A percentile compares a stretch with the other conserved stretches of the same genome.
These are phyloP conservation scores for Cryptococcus sp. DNA, from an alignment of 1,284 basidiomycete species.

Conservation along the genomic window DNA sequence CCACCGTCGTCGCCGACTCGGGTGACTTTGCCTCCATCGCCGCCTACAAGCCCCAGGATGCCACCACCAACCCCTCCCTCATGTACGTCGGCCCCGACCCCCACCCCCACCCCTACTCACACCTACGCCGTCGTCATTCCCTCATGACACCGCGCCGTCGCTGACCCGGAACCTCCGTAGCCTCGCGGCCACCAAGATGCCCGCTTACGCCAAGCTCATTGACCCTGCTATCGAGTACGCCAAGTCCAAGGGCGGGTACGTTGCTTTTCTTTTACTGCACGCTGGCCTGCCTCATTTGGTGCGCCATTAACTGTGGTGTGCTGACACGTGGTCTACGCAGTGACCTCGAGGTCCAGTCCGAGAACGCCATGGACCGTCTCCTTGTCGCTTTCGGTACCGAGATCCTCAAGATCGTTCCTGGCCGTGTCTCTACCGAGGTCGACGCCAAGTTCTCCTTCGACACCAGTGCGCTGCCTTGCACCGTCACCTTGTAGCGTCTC, in stretches of 20 bases:
- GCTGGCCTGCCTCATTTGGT: neutral
- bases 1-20: slow-evolving; percentile 90
- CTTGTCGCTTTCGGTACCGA: slow-evolving; percentile 95
- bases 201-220: slow-evolving; percentile 78
- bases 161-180: slow-evolving; percentile 11
- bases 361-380: slow-evolving; percentile 80
- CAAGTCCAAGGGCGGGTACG: slow-evolving; percentile 69
- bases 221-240: slow-evolving; percentile 76
- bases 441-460: slow-evolving; percentile 96
- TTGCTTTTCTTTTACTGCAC: slow-evolving; percentile 8
- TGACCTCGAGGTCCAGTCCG: slow-evolving; percentile 65
- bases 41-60: slow-evolving; percentile 88
- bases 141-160: too few species aligned
- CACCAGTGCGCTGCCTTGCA: slow-evolving; percentile 55
- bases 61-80: slow-evolving; percentile 91
- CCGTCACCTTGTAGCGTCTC: too few species aligned
- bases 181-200: slow-evolving; percentile 88
- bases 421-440: slow-evolving; percentile 98
- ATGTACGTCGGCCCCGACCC: slow-evolving; percentile 37
- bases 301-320: neutral
- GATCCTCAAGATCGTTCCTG: slow-evolving; percentile 93
- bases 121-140: too few species aligned
- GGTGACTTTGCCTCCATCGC: slow-evolving; percentile 66
- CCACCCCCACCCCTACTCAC: too few species aligned
- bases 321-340: slow-evolving; percentile 28